These are phyloP conservation scores for Suhomyces sp. DNA, from an alignment of 805 yeast genomes.

Conservation along the genomic window DNA sequence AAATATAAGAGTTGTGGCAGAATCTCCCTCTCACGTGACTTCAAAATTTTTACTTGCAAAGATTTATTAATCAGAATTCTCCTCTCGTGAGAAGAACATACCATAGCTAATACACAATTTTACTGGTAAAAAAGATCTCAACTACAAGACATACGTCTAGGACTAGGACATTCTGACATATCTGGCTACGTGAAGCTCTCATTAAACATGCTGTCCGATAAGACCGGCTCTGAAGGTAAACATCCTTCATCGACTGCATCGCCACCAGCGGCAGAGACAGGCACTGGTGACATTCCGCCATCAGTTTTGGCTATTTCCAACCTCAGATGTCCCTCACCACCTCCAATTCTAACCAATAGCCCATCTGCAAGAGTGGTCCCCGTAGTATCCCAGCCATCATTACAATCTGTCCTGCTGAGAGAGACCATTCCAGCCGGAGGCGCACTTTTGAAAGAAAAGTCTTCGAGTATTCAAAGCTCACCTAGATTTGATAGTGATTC, in stretches of 20 bases:
- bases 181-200: neutral
- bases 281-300: conserved; percentile 36
- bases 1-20: neutral
- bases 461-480: conserved; percentile 1
- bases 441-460: conserved; percentile 34
- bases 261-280: neutral
- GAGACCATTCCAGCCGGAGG: conserved; percentile 48
- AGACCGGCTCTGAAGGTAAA: neutral
- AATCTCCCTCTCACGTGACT: neutral
- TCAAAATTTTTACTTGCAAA: neutral
- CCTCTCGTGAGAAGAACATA: neutral
- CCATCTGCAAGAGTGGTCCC: neutral
- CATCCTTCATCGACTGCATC: neutral
- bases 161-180: neutral
- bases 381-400: conserved; percentile 2
- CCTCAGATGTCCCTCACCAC: conserved; percentile 69
- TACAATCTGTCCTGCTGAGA: conserved; percentile 8
- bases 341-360: conserved; percentile 51
- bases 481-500: neutral
- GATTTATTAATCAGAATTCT: neutral
- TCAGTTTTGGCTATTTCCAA: conserved; percentile 57
- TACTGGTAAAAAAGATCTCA: neutral
- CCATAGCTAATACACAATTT: neutral
- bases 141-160: neutral
- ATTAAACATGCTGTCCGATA: neutral